Evolutionary conservation across 345 rosid species (phyloP), one percentile per base, ranked within the genome.

Genomic region (Combretum micranthum): DNA sequence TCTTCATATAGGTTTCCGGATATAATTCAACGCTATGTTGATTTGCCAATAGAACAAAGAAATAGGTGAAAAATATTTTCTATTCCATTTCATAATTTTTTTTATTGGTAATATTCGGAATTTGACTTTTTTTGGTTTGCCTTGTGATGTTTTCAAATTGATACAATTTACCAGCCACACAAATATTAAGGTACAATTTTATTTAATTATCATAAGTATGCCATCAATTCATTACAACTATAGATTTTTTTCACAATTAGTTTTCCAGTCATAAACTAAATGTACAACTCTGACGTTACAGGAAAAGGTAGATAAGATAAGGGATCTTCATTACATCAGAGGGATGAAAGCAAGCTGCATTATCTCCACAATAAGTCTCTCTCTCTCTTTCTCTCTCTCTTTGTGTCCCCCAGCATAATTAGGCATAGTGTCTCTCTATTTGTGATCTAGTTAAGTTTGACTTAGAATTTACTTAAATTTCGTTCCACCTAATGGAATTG

Each of bases 341-440:
- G 63, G 56, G 66, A 60, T 17, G 67, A 70, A 7, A 56, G 52
- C 59, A 61, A 70, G 58, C 15, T 56, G 19, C 42, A 17, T 13
- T 61, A 16, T 42, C 64, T 70, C 44, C 20, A 55, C 16, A 47
- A 52, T 20, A 46, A 61, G 75, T 70, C 52, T 50, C 54, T 59
- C 50, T 51, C 69, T 50, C 60, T 7, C 15, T 42, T 60, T 39
- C 9, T 12, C 1, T 46, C 3, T 50, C 17, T 39, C 13, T 19
- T n/a, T n/a, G n/a, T n/a, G n/a, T n/a, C n/a, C n/a, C n/a, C n/a
- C n/a, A n/a, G n/a, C n/a, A n/a, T n/a, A n/a, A n/a, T n/a, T n/a
- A n/a, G n/a, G n/a, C n/a, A n/a, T n/a, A n/a, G n/a, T n/a, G n/a
- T n/a, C n/a, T n/a, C n/a, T n/a, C n/a, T n/a, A n/a, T n/a, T n/a